Evolutionary conservation across 371 early-diverging fungal genomes (phyloP), one percentile per base, ranked within the genome.

Genomic region (Mortierella sp.): DNA sequence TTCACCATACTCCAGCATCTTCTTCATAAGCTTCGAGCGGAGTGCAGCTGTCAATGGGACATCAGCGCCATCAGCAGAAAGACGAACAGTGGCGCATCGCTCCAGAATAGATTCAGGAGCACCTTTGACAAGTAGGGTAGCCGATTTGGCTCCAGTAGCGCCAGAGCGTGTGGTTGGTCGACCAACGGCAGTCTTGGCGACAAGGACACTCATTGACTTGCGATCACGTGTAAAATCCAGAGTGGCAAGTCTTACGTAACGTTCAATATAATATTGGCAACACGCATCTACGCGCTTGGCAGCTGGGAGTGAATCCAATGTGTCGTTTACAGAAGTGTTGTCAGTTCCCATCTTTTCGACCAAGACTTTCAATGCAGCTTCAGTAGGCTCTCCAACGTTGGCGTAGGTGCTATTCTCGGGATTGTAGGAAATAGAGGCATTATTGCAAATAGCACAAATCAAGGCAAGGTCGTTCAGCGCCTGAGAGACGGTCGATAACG

Each of bases 371-470:
- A 98, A 90, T 9, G 98, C 97, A 7, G 97, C 98, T 86, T 98
- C 98, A 43, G 98, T 98, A 8, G 98, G 97, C 87, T 98, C 98
- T 65, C 98, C 98, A 68, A 96, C 89, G 70, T 91, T 91, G 38
- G 77, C 72, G 86, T 91, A 94, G 32, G 45, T 43, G 19, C 63
- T 47, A 22, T 41, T 63, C 47, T 85, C 90, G 69, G 88, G 88
- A 73, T 94, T 93, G 83, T 93, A 97, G n/a, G 86, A 78, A 60
- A 98, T 91, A 22, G 87, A 83, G 32, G 97, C 88, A 74, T 96
- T 95, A 81, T 98, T 98, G 88, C 97, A 97, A 53, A 94, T 86
- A n/a, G 94, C 88, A 70, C 94, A 94, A 53, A 97, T 90, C 43
- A 91, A 87, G 11, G 92, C 88, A 5, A 94, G 81, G 65, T 96